phyloP scores from a whole-genome alignment of 495 filamentous ascomycete species.

The Penicillium bialowiezense region DNA sequence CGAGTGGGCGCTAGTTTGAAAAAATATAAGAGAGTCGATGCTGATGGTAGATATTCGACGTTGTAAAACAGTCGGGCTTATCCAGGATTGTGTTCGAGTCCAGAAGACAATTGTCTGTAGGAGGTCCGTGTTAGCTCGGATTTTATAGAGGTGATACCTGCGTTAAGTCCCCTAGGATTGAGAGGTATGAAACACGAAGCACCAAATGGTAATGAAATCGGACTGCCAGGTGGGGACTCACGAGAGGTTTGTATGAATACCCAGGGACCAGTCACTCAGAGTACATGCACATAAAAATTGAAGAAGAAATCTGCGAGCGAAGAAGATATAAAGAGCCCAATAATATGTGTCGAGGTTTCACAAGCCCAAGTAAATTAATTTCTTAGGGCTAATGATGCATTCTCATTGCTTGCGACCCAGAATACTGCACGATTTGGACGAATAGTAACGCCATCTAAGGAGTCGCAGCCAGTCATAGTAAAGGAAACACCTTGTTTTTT shows the following conservation, averaged over 20 bases:
- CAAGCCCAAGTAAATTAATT: conserved; percentile 6
- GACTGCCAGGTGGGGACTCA: too few species aligned
- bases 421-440: conserved; percentile 15
- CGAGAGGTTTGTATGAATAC: too few species aligned
- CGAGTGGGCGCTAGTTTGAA: conserved; percentile 1
- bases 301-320: not conserved
- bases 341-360: conserved; percentile 12
- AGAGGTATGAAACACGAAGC: not conserved
- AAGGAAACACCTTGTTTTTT: not conserved
- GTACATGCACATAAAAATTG: too few species aligned
- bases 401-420: conserved; percentile 18
- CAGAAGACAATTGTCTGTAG: conserved; percentile 8
- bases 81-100: conserved; percentile 12
- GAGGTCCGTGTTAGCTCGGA: not conserved
- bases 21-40: not conserved
- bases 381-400: conserved; percentile 8
- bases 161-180: not conserved
- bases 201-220: not conserved
- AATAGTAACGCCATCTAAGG: conserved; percentile 10
- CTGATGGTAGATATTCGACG: conserved; percentile 7
- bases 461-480: conserved; percentile 18
- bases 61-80: conserved; percentile 22
- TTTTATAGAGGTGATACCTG: conserved; percentile 1
- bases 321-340: not conserved
- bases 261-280: too few species aligned